Evolutionary conservation across 2,329 filamentous ascomycete genomes (phyloP), one percentile per base, ranked within the genome.

Genomic region (Phialophora expanda): DNA sequence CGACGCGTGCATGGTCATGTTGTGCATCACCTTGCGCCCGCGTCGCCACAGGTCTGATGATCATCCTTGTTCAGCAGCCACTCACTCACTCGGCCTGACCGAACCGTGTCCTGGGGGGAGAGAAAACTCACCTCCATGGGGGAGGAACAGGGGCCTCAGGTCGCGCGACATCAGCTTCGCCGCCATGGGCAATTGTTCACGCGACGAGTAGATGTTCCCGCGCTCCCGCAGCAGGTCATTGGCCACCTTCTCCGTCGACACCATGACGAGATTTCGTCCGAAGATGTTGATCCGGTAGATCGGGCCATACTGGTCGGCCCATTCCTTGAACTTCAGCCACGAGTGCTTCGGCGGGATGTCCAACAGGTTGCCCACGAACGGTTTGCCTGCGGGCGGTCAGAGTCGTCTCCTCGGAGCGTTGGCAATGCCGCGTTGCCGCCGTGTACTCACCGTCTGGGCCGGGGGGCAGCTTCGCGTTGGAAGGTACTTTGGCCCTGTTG

Each of bases 211-310:
- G 53, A 77, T 74, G 5, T 72, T 75, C 2, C 77, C 79, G 46
- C 80, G 74, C 59, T 79, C 77, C 32, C 78, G 74, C 1, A 82
- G 73, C 5, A 82, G 72, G 48, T 81, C 79, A 60, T 80, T 78
- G 41, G 78, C 79, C 17, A 81, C 76, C 41, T 77, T 75, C 56
- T 79, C 77, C 8, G 74, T 76, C 32, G 76, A 76, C 22, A 81
- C 73, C 30, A 81, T 69, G 57, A 79, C 72, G 56, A 78, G 74
- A 22, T 73, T 74, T 11, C 73, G 71, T 17, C 79, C 81, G 5
- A 78, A 79, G 59, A 84, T 77, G 48, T 78, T 76, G 34, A 84
- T 72, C 9, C 77, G 77, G 68, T 78, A 83, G 32, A 85, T 77
- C 4, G 78, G 74, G 1, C 82, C 76, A 61, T 77, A 75, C 59